Evolutionary conservation across 2,329 filamentous ascomycete genomes (phyloP).

Genomic region (Beauveria australis): DNA sequence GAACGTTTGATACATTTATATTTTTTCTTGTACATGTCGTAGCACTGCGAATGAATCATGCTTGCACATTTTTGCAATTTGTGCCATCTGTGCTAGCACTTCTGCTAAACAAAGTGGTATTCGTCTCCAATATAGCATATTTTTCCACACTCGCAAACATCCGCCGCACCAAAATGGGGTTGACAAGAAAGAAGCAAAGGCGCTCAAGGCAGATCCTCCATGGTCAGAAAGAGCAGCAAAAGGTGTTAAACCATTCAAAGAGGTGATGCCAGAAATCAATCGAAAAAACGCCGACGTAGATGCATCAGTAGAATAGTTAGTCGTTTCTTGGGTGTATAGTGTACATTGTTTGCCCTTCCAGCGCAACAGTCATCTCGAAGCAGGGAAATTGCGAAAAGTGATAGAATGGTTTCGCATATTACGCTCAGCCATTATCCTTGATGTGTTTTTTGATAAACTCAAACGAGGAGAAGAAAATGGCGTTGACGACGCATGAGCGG

Average conservation of each 20-base stretch:
- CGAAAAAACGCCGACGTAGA: conserved; percentile 7
- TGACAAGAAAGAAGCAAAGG: not conserved
- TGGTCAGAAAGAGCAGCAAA: not conserved
- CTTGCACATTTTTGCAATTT: not conserved
- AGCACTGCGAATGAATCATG: not conserved
- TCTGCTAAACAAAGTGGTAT: not conserved
- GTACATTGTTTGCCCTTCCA: not conserved
- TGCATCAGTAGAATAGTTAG: not conserved
- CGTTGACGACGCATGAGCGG: conserved; percentile 74
- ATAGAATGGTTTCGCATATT: no score
- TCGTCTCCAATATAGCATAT: not conserved
- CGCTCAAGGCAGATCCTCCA: not conserved
- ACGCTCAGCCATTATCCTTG: conserved; percentile 32
- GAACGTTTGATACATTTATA: not conserved
- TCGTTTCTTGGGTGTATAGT: not conserved
- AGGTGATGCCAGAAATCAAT: not conserved
- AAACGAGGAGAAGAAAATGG: conserved; percentile 84
- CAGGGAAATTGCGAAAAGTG: not conserved
- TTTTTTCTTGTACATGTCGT: conserved; percentile 7
- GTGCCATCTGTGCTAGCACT: not conserved
- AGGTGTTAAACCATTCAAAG: not conserved
- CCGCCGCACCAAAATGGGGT: not conserved
- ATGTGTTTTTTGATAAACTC: conserved; percentile 71
- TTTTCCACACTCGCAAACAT: not conserved
- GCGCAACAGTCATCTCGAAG: not conserved